Base-by-base conservation (phyloP, 2,329 filamentous ascomycete genomes). In the Alternaria metachromatica region DNA sequence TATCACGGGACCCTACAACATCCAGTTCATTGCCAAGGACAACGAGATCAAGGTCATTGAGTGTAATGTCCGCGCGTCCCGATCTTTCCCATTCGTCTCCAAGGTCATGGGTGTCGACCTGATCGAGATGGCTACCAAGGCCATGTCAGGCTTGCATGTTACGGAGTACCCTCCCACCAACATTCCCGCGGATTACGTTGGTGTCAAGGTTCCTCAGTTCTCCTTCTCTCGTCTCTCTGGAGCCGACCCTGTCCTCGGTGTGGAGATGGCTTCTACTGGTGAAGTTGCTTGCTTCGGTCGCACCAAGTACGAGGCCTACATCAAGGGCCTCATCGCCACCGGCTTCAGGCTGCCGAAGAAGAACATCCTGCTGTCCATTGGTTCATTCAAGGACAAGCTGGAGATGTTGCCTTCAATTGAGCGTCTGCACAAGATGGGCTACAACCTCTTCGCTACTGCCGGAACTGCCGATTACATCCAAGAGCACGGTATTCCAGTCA, bases 11-110 rank as follows among this genome's bases (percentile, higher is more conserved):
- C 96, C 96, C 21, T 97, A 92, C 87, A 99, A 99, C 83, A 99
- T 99, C 68, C 96, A 99, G 80, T 98, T 99, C 84, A 99, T 99
- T 75, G 96, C 96, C 75, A 98, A 98, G 85, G 94, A 98, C 80
- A 98, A 98, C 80, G 95, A 98, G 71, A 98, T 99, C 86, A 98
- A 98, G 86, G 96, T 99, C 70, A 99, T 99, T 69, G 96, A 99
- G 84, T 98, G 96, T 83, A 99, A 99, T 76, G 96, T 98, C 64
- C 91, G 96, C 67, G 96, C 96, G 15, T 97, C 96, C 49, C 89
- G 96, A 69, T 98, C 95, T 1, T 97, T 97, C 87, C 96, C 96
- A 65, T 99, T 99, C 78, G 94, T 98, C 15, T 97, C 94, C 69
- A 99, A 99, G 86, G 93, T 97, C 71, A 98, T 97, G 93, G 94